Evolutionary conservation across 371 early-diverging fungal genomes (phyloP), one percentile per base, ranked within the genome.

Genomic region (Rhizopus stolonifer): DNA sequence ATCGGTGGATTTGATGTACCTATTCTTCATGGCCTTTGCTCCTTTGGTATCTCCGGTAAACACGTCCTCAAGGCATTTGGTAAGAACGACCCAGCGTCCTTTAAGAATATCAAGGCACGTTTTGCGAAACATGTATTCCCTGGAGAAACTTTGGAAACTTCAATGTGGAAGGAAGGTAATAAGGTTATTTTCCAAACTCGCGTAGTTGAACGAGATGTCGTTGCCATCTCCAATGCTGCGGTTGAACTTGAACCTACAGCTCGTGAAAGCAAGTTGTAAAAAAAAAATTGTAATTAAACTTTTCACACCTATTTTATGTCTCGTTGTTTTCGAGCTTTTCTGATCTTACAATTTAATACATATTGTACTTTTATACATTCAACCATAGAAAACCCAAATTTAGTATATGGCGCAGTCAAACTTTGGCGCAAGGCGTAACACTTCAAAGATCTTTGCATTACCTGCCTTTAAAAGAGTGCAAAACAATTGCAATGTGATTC

Each of bases 1-100:
- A 80, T 96, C 40, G 99, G 95, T 50, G 95, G 96, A 10, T 98
- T 97, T 68, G 87, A 95, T 21, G 86, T 88, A 1, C 99, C 99
- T 4, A 98, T 98, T 58, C 79, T 98, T 33, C 99, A 98, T 61
- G 98, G 98, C 17, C 80, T 98, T 47, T 93, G 93, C 77, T 82
- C 92, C 2, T 92, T 90, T 59, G 98, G 96, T 58, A 80, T 93
- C 52, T 90, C 96, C 36, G 90, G 85, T 32, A 92, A 93, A 68
- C 95, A 95, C 54, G 81, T 97, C 32, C 71, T 95, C 56, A 72
- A 83, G 64, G 69, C 80, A 6, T 94, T 84, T 60, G 84, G 88
- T 47, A 82, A 80, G 56, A 77, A 73, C 49, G 84, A 94, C 54
- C 82, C 92, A 11, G 70, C 77, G 7, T 51, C 52, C 26, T 87